Evolutionary conservation across 2,329 filamentous ascomycete genomes (phyloP), one percentile per base, ranked within the genome.

Genomic region (Microdochium nivale): DNA sequence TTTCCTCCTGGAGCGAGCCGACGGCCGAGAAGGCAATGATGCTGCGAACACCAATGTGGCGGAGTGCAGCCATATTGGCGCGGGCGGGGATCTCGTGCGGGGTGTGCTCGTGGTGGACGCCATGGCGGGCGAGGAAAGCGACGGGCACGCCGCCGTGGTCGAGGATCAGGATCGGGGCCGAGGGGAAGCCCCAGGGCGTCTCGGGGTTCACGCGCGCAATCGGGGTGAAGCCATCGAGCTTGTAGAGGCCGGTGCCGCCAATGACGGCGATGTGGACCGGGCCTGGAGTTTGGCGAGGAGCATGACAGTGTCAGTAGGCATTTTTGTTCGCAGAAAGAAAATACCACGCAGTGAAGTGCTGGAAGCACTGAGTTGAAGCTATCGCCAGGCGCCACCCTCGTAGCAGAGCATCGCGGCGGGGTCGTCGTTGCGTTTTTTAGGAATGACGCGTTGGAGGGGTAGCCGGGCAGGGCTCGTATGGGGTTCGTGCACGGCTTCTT

Each of bases 31-130:
- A 99, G 57, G 92, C 90, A 65, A 99, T 88, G 67, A 97, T 82
- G 66, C 84, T 88, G 63, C 91, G 85, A 47, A 97, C 94, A 59
- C 94, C 94, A 55, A 99, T 78, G 62, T 82, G 84, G 58, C 94
- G 86, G 56, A 99, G 78, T n/a, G 94, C 94, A n/a, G 94, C 92
- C 63, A 99, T 95, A 76, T 97, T 99, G 70, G 94, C 94, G 57
- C 89, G 89, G 58, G 85, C 82, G 54, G 91, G 90, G n/a, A 99
- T 88, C 72, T 99, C 94, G 66, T 96, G 91, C 0, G 94, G 94
- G 5, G 91, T 90, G 59, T 88, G 79, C 70, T 96, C 81, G 75
- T 99, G 94, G 79, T 94, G 78, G 13, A 83, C 67, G 58, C 94
- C 94, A 71, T 99, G 94, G 46, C 94, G 90, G 56, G 91, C 90